These are phyloP conservation scores for Gloeophyllum trabeum DNA, from an alignment of 768 basidiomycete species.

Conservation along the genomic window DNA sequence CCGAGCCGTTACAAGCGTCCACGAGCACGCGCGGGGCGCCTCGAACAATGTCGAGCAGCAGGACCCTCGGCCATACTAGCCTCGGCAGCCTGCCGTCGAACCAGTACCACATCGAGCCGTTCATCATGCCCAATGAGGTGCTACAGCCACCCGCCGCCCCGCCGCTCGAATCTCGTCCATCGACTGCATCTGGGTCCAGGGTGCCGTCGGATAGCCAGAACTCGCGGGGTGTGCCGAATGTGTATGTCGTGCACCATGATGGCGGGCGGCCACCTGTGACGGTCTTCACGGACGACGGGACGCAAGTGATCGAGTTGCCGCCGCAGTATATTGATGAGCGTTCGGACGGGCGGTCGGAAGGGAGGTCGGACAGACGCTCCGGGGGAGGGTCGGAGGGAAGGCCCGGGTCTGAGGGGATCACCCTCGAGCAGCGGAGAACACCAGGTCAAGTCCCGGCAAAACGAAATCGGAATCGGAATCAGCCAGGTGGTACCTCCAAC, in stretches of 20 bases:
- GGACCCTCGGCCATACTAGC: not conserved
- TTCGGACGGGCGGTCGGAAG: not conserved
- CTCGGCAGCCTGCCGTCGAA: not conserved
- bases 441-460: too few relatives aligned
- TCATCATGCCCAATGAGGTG: conserved; percentile 26
- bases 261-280: conserved; percentile 46
- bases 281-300: conserved; percentile 41
- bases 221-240: conserved; percentile 16
- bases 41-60: too few relatives aligned
- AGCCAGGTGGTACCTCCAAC: too few relatives aligned
- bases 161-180: not conserved
- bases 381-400: not conserved
- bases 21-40: too few relatives aligned
- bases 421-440: not conserved
- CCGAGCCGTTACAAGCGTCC: too few relatives aligned
- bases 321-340: conserved; percentile 28
- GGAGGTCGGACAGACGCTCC: not conserved
- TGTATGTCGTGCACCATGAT: conserved; percentile 55
- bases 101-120: conserved; percentile 32
- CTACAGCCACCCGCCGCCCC: conserved; percentile 10
- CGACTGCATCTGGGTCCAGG: not conserved
- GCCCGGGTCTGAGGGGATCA: not conserved
- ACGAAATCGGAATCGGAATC: too few relatives aligned
- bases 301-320: conserved; percentile 49
- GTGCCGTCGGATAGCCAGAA: not conserved